phyloP scores from a whole-genome alignment of 148 eudicot species.

The Diospyros lotus region DNA sequence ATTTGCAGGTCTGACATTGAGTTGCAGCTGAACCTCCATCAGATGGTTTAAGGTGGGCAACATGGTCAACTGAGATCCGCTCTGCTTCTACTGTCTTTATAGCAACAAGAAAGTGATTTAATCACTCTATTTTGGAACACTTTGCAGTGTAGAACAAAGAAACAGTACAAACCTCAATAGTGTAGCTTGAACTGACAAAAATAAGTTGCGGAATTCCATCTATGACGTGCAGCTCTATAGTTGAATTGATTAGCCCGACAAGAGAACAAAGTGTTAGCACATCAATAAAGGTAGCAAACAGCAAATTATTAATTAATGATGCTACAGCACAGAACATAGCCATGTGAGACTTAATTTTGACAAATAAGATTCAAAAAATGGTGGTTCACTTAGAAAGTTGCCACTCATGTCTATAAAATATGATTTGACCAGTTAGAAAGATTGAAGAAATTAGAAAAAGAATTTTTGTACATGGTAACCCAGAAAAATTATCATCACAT shows the following conservation, averaged over 20 bases:
- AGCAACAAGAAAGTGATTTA: slow-evolving; percentile 19
- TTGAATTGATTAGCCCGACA: slow-evolving; percentile 11
- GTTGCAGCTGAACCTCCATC: slow-evolving; percentile 99
- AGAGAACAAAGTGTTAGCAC: slow-evolving; percentile 9
- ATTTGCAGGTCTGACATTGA: slow-evolving; percentile 51
- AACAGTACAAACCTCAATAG: slow-evolving; percentile 64
- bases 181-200: slow-evolving; percentile 87
- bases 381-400: neutral
- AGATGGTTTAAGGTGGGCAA: slow-evolving; percentile 96
- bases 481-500: too few relatives aligned
- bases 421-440: neutral
- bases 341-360: neutral
- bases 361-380: neutral
- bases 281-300: neutral
- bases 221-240: slow-evolving; percentile 85
- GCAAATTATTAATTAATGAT: neutral
- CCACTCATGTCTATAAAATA: neutral
- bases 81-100: slow-evolving; percentile 95
- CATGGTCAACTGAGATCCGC: slow-evolving; percentile 95
- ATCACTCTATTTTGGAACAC: slow-evolving; percentile 1
- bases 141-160: neutral
- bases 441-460: neutral
- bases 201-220: slow-evolving; percentile 87
- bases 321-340: neutral
- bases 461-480: neutral